Conservation (phyloP, 1,284 basidiomycete genomes). For the Pseudomicrostroma phylloplanum region DNA sequence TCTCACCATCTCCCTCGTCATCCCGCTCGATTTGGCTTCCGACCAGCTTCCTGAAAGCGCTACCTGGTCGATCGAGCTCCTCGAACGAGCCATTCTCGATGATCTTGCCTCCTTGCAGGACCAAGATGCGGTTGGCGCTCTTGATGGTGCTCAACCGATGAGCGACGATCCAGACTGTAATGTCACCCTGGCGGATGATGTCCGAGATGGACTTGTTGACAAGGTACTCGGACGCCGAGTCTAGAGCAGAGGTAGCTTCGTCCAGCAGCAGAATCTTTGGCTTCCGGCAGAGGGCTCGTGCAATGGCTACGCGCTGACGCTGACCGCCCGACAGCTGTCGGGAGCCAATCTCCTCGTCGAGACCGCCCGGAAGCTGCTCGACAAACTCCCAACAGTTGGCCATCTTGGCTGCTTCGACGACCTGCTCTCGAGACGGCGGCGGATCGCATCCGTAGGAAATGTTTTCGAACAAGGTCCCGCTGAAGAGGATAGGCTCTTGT, state of each 20-base stretch:
- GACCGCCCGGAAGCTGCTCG: slow-evolving; percentile 78
- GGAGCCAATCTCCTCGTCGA: slow-evolving; percentile 61
- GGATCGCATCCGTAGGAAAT: slow-evolving; percentile 74
- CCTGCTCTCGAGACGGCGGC: slow-evolving; percentile 68
- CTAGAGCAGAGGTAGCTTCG: slow-evolving; percentile 52
- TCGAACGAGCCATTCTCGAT: slow-evolving; percentile 55
- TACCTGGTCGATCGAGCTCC: slow-evolving; percentile 49
- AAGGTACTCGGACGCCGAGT: slow-evolving; percentile 52
- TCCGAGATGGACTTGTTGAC: slow-evolving; percentile 54
- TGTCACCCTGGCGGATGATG: slow-evolving; percentile 53
- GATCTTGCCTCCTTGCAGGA: slow-evolving; percentile 54
- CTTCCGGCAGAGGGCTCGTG: slow-evolving; percentile 54
- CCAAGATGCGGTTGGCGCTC: slow-evolving; percentile 54
- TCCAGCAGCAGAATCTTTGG: slow-evolving; percentile 53
- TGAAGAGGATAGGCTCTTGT: slow-evolving; percentile 52
- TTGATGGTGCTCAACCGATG: slow-evolving; percentile 55
- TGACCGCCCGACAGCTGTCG: slow-evolving; percentile 53
- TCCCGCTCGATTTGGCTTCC: slow-evolving; percentile 37
- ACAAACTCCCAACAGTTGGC: slow-evolving; percentile 91
- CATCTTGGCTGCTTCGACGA: slow-evolving; percentile 76
- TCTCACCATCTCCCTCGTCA: slow-evolving; percentile 10
- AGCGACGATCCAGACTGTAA: slow-evolving; percentile 56
- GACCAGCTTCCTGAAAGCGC: slow-evolving; percentile 40
- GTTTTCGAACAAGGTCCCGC: slow-evolving; percentile 84
- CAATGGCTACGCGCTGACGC: slow-evolving; percentile 56